phyloP scores from a whole-genome alignment of 2,329 filamentous ascomycete genomes.

The Aspergillus brunneoviolaceus region DNA sequence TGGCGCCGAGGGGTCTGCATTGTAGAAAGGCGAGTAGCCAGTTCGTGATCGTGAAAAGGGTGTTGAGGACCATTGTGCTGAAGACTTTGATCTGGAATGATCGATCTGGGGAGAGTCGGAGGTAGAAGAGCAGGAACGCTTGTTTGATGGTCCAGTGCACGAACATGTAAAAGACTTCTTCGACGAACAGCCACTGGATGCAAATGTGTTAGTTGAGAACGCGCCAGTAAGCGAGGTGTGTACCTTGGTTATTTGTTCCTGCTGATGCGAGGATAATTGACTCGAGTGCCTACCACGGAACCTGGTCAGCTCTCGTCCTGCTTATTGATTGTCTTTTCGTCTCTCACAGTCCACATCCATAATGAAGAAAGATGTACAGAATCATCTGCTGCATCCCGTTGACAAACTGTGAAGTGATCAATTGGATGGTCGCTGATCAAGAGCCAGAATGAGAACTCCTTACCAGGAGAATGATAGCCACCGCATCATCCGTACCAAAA shows the following conservation, averaged over 20 bases:
- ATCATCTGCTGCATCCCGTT: constrained; percentile 9
- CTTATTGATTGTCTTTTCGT: neutral
- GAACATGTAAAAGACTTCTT: constrained; percentile 13
- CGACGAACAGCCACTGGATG: constrained; percentile 11
- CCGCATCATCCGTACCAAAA: neutral
- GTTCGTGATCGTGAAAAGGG: neutral
- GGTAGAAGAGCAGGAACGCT: constrained; percentile 12
- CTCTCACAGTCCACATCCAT: neutral
- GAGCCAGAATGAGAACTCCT: neutral
- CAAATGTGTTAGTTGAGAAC: neutral
- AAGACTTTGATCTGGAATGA: neutral
- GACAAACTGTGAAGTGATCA: neutral
- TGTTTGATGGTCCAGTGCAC: constrained; percentile 12
- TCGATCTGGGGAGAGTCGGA: constrained; percentile 5
- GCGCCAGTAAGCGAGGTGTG: neutral
- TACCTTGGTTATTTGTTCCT: neutral
- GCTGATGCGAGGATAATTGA: neutral
- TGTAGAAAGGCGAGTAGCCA: neutral
- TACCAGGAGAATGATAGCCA: constrained; percentile 3
- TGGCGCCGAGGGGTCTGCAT: neutral
- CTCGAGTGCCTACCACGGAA: neutral
- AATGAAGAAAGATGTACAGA: constrained; percentile 5
- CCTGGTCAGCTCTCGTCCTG: neutral
- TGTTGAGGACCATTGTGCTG: neutral
- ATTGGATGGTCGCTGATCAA: no score